Conservation (phyloP, 768 basidiomycete species). For the Inosperma sp. region DNA sequence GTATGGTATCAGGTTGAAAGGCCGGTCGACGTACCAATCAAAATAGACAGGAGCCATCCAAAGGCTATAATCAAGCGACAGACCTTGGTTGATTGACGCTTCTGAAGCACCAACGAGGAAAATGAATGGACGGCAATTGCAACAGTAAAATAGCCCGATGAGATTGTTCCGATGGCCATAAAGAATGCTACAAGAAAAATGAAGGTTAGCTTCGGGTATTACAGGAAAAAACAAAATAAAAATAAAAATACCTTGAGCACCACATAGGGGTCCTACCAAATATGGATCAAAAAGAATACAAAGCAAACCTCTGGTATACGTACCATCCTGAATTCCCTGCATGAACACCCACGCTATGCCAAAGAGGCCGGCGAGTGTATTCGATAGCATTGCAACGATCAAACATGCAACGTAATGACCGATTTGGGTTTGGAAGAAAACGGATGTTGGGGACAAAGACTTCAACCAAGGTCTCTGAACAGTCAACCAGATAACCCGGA, state of each 20-base stretch:
- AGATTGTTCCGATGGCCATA: slow-evolving; percentile 58
- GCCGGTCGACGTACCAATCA: slow-evolving; percentile 42
- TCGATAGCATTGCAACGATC: slow-evolving; percentile 54
- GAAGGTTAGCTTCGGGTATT: not conserved
- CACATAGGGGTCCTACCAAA: slow-evolving; percentile 45
- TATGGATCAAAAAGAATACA: not conserved
- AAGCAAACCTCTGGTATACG: slow-evolving; percentile 13
- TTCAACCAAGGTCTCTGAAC: slow-evolving; percentile 29
- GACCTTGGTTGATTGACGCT: slow-evolving; percentile 47
- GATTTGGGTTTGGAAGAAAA: slow-evolving; percentile 69
- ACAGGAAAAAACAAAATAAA: not conserved
- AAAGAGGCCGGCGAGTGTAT: slow-evolving; percentile 49
- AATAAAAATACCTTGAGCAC: slow-evolving; percentile 48
- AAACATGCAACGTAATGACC: slow-evolving; percentile 66
- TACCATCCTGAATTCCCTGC: slow-evolving; percentile 47
- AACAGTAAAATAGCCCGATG: slow-evolving; percentile 59
- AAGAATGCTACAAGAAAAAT: slow-evolving; percentile 39
- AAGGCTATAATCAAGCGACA: slow-evolving; percentile 38
- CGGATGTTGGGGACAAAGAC: slow-evolving; percentile 38
- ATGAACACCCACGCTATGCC: slow-evolving; percentile 45
- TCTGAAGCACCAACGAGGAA: slow-evolving; percentile 56
- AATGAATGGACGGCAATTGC: slow-evolving; percentile 66
- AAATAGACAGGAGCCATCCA: slow-evolving; percentile 52
- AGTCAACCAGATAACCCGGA: slow-evolving; percentile 47
- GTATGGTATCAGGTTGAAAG: not conserved